Evolutionary conservation across 2,329 filamentous ascomycete genomes (phyloP).

Genomic region (Neoscytalidium dimidiatum): DNA sequence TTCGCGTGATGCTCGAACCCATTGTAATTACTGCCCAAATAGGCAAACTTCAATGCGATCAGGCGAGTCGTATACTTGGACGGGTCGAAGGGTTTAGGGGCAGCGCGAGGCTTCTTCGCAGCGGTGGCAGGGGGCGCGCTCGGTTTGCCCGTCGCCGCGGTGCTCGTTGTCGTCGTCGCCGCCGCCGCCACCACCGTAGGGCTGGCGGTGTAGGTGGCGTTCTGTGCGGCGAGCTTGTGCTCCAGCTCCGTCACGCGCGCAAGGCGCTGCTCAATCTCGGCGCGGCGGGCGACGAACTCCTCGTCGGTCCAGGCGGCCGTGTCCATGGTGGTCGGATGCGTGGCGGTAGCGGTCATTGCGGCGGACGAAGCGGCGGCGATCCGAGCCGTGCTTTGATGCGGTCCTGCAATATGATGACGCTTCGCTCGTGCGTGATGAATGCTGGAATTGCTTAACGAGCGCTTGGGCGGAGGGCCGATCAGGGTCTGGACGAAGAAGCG

Average conservation of each 20-base stretch:
- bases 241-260: slow-evolving; percentile 69
- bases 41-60: slow-evolving; percentile 91
- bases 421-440: not conserved
- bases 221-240: slow-evolving; percentile 59
- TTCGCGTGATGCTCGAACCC: slow-evolving; percentile 85
- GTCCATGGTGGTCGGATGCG: slow-evolving; percentile 10
- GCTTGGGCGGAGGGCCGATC: not conserved
- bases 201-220: slow-evolving; percentile 33
- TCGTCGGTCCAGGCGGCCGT: slow-evolving; percentile 17
- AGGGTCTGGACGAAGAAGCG: slow-evolving; percentile 5
- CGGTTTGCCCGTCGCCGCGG: not conserved
- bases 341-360: slow-evolving; percentile 3
- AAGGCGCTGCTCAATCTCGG: slow-evolving; percentile 59
- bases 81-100: slow-evolving; percentile 66
- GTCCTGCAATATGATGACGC: slow-evolving; percentile 4
- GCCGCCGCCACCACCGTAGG: slow-evolving; percentile 7
- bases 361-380: slow-evolving; percentile 1
- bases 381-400: not conserved
- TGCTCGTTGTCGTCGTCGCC: slow-evolving; percentile 1
- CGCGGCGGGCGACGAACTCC: slow-evolving; percentile 16
- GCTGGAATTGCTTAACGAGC: slow-evolving; percentile 10
- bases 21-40: slow-evolving; percentile 87
- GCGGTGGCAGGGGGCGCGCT: not conserved
- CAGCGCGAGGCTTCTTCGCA: slow-evolving; percentile 30
- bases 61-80: slow-evolving; percentile 79